Conservation (phyloP, 2,329 filamentous ascomycete genomes). For the Sarocladium kiliense region DNA sequence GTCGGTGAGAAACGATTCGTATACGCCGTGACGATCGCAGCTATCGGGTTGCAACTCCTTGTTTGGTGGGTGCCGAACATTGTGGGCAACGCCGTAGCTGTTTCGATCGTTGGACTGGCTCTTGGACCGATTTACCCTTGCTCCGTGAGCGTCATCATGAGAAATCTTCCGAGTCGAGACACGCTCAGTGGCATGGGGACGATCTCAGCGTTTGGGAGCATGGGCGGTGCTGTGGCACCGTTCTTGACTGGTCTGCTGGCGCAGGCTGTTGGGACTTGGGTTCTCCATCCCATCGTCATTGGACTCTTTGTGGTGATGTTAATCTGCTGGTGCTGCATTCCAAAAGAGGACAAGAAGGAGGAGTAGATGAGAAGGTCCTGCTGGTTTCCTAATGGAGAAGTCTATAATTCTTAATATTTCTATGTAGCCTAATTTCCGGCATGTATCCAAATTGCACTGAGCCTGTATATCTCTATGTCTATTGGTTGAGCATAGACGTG, state of each 20-base stretch:
- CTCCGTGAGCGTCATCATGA: constrained; percentile 58
- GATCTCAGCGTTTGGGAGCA: constrained; percentile 64
- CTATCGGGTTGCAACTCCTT: constrained; percentile 65
- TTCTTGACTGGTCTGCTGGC: constrained; percentile 62
- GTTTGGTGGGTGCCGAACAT: constrained; percentile 75
- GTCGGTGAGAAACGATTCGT: constrained; percentile 70
- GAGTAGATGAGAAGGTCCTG: constrained; percentile 34
- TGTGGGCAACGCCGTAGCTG: constrained; percentile 62
- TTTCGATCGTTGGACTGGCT: constrained; percentile 66
- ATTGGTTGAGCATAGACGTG: neutral
- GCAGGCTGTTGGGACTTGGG: constrained; percentile 57
- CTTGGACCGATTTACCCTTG: constrained; percentile 79
- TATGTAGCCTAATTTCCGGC: neutral
- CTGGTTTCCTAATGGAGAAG: neutral
- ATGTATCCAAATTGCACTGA: neutral
- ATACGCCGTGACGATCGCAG: constrained; percentile 54
- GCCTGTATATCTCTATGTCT: constrained; percentile 1
- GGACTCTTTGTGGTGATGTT: constrained; percentile 61
- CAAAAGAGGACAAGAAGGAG: constrained; percentile 51
- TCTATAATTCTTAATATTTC: neutral
- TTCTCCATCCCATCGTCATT: constrained; percentile 63
- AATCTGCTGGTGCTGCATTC: constrained; percentile 58
- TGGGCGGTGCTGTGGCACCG: constrained; percentile 62
- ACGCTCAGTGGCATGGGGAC: constrained; percentile 61
- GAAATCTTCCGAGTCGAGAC: constrained; percentile 52